Base-by-base conservation (phyloP, 2,329 filamentous ascomycete species). In the Penicillium palitans region DNA sequence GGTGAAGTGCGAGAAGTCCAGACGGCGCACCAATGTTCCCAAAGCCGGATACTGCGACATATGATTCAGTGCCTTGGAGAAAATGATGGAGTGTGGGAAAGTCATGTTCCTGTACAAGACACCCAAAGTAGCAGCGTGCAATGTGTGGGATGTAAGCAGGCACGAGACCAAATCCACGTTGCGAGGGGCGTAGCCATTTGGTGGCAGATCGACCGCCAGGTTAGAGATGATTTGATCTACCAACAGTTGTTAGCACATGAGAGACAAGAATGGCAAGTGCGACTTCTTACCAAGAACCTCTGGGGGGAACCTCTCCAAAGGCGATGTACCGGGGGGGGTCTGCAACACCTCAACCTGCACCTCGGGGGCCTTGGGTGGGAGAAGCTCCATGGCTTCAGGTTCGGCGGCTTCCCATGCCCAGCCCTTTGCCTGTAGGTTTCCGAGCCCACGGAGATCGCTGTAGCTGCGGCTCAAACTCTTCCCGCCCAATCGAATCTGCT, bases 1-100 rank as follows among this genome's bases (percentile, higher is more conserved):
- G 72, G 91, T 93, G 76, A 93, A 93, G 79, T 93, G 90, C 61
- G 89, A 92, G 69, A 95, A 93, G 76, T 95, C 90, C 46, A 93
- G 79, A 51, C 90, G 87, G 58, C 89, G 86, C 45, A 93, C 89
- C 67, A 93, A 86, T 41, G 86, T 88, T 46, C 90, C 90, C 54
- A 93, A 80, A 9, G 86, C 80, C 2, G 86, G 84, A 71, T 92
- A 87, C 58, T 83, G 78, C 46, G 80, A 79, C 63, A 93, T 80
- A 68, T 90, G 90, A 58, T 81, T 80, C 49, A 92, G 83, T 66
- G 92, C 91, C 76, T 93, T 93, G 70, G 87, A 87, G 77, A 93
- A 95, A 72, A 92, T 91, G 60, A 87, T 81, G 27, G 90, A 93
- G 79, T 93, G 90, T 6, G 90, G 90, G 65, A 93, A 89, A 44